Base-by-base conservation (phyloP, 345 rosid species). In the Noccaea caerulescens region DNA sequence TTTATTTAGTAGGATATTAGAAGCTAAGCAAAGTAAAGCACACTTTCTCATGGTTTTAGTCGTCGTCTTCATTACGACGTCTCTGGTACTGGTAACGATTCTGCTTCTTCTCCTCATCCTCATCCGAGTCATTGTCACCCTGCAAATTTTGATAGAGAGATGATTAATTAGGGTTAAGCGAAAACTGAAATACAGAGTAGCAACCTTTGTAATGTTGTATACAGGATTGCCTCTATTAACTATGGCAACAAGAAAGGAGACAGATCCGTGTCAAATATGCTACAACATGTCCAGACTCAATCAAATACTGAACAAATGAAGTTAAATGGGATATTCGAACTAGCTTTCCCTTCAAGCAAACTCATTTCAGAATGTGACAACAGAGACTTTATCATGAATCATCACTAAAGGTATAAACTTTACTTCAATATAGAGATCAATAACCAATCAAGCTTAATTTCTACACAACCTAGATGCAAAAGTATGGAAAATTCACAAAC, bases 61-160 rank as follows among this genome's bases (percentile, higher is more conserved):
- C 78, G 25, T 75, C 78, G 18, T 93, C 85, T 0, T 93, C 96
- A 63, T 88, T 87, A 45, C 82, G 70, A 72, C 61, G 75, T 76
- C 42, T 80, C 78, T 81, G 88, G 80, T 84, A 80, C 78, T 83
- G 57, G 73, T 64, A 8, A 76, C 77, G 85, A 34, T 66, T 77
- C 23, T 71, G 72, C 79, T 85, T 80, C 79, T 82, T 65, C 75
- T 86, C 82, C 10, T 78, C 85, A 20, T 89, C 89, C 4, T 82
- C 89, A 16, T 72, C 82, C 38, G 84, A 80, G 56, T 78, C 73
- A 63, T 87, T 81, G 34, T 47, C 87, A 71, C 87, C 97, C 97
- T 90, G 83, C 70, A 61, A 71, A 58, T 77, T 57, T 6, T 16
- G 4, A 59, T 23, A 33, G 6, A 62, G 1, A 54, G 4, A 62